Conservation (phyloP, 225 moss, liverwort and hornwort species). For the Antitrichia curtipendula region DNA sequence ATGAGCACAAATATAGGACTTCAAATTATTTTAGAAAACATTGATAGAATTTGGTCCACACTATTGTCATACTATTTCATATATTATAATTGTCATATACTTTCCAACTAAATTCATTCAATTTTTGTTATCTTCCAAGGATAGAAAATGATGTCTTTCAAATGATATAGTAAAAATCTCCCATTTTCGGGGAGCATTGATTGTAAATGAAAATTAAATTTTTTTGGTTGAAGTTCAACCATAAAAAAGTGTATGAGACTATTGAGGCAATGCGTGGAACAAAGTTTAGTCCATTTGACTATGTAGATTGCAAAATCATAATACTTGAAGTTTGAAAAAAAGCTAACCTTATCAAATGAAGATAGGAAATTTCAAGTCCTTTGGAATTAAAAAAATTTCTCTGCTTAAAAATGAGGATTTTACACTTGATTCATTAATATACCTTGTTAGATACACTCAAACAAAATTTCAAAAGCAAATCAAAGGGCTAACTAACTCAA, state of each 20-base stretch:
- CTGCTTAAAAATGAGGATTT: neutral
- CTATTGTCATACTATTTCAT: neutral
- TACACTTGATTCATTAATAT: neutral
- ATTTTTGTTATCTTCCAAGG: rapidly evolving
- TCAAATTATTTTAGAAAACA: neutral
- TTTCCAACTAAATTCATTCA: neutral
- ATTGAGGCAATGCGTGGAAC: no score
- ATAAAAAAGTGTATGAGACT: neutral
- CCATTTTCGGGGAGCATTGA: neutral
- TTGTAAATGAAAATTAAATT: neutral
- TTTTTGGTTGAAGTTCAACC: neutral
- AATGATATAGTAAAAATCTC: neutral
- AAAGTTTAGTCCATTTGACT: neutral
- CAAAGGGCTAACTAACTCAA: neutral
- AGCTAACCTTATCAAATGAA: rapidly evolving
- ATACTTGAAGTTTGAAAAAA: neutral
- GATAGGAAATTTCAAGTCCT: neutral
- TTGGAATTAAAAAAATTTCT: neutral
- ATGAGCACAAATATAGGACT: neutral
- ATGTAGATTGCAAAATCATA: no score
- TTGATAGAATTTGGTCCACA: rapidly evolving
- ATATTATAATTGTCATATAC: neutral
- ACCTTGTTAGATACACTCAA: neutral
- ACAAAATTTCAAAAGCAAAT: neutral
- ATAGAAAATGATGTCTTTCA: neutral